Conservation (phyloP, 2,329 filamentous ascomycete species). For the Lasiodiplodia citricola region DNA sequence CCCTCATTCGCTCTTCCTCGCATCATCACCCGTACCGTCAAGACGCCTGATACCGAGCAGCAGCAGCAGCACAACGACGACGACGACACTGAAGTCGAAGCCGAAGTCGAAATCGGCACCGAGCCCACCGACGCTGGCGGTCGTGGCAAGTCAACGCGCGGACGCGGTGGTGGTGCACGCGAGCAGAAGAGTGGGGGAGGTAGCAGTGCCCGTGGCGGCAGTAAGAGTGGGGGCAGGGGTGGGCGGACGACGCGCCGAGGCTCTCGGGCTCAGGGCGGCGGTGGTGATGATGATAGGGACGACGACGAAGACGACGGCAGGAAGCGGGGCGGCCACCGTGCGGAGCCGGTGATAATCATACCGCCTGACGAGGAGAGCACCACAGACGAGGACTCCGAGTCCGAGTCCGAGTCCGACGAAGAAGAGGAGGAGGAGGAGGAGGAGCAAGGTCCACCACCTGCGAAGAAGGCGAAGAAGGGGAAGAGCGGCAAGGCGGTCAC, state of each 20-base stretch:
- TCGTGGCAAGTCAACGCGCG: neutral
- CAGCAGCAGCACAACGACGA: too few species aligned
- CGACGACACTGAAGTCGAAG: too few species aligned
- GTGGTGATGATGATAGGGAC: neutral
- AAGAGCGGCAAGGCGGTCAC: neutral
- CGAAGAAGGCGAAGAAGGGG: neutral
- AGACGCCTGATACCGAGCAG: too few species aligned
- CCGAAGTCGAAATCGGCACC: neutral
- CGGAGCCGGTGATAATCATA: too few species aligned
- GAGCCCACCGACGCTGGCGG: neutral
- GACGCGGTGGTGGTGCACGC: neutral
- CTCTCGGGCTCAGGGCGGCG: too few species aligned
- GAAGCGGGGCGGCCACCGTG: too few species aligned
- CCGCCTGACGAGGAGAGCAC: neutral
- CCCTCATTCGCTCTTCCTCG: too few species aligned
- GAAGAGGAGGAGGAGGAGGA: neutral
- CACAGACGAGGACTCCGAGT: neutral
- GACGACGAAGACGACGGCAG: neutral
- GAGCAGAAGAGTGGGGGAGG: neutral
- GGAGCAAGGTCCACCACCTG: neutral
- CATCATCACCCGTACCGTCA: neutral
- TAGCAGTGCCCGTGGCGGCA: neutral
- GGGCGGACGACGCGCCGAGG: neutral
- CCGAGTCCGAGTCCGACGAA: neutral
- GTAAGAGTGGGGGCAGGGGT: too few species aligned